These are phyloP conservation scores for Pseudogymnoascus sp. DNA, from an alignment of 2,329 filamentous ascomycete species.

Conservation along the genomic window DNA sequence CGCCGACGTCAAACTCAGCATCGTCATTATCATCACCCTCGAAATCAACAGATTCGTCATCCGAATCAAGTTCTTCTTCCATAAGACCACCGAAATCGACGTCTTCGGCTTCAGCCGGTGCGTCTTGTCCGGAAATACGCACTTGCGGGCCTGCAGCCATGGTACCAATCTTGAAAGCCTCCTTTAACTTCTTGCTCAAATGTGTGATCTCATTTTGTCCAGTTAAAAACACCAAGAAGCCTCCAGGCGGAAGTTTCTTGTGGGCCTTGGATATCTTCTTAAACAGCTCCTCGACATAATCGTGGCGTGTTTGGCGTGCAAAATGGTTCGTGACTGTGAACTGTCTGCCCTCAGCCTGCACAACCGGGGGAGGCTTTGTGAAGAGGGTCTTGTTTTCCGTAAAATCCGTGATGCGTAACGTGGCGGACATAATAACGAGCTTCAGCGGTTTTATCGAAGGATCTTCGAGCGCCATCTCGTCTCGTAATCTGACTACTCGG, in stretches of 20 bases:
- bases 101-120: slow-evolving; percentile 76
- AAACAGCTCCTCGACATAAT: slow-evolving; percentile 88
- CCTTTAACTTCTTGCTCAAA: slow-evolving; percentile 70
- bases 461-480: slow-evolving; percentile 65
- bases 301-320: slow-evolving; percentile 67
- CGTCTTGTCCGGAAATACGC: slow-evolving; percentile 66
- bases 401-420: slow-evolving; percentile 82
- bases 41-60: slow-evolving; percentile 50
- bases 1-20: slow-evolving; percentile 49
- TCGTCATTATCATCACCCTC: slow-evolving; percentile 47
- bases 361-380: slow-evolving; percentile 65
- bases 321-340: slow-evolving; percentile 89
- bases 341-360: slow-evolving; percentile 87
- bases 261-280: slow-evolving; percentile 82
- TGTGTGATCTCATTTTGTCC: slow-evolving; percentile 85
- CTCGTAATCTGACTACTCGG: slow-evolving; percentile 76
- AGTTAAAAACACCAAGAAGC: slow-evolving; percentile 89
- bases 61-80: slow-evolving; percentile 47
- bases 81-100: slow-evolving; percentile 68
- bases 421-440: slow-evolving; percentile 96
- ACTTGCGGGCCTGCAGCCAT: slow-evolving; percentile 54
- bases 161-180: slow-evolving; percentile 43
- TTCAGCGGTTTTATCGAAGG: slow-evolving; percentile 70
- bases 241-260: slow-evolving; percentile 78
- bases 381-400: slow-evolving; percentile 79